Evolutionary conservation across 1,284 basidiomycete genomes (phyloP).

Genomic region (Naganishia sp.): DNA sequence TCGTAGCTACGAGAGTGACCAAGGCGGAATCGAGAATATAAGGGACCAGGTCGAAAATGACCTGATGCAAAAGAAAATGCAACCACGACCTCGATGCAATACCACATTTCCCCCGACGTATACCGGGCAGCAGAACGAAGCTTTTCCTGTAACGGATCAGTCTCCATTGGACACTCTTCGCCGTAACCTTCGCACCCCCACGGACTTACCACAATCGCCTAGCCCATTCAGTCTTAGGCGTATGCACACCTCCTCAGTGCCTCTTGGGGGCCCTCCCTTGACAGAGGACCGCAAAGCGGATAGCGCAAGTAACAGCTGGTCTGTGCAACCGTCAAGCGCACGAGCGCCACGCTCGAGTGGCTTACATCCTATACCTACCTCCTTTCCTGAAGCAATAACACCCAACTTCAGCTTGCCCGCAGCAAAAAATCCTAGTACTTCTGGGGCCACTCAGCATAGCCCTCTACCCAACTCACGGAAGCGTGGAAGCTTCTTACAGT

Average conservation of each 20-base stretch:
- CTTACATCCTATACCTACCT: background rate
- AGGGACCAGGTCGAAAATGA: background rate
- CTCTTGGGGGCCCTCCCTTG: too few relatives aligned
- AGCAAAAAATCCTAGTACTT: background rate
- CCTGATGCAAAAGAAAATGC: background rate
- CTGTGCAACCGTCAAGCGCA: too few relatives aligned
- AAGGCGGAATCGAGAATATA: background rate
- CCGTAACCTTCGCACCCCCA: background rate
- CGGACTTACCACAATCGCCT: slow-evolving; percentile 11
- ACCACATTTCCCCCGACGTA: background rate
- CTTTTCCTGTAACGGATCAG: background rate
- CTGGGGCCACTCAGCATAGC: too few relatives aligned
- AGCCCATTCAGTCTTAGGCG: background rate
- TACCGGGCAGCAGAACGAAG: background rate
- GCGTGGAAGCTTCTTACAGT: too few relatives aligned
- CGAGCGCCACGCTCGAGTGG: background rate
- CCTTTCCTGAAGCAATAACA: background rate
- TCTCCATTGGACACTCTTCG: slow-evolving; percentile 18
- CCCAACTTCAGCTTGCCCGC: slow-evolving; percentile 16
- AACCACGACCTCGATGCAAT: background rate
- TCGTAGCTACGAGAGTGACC: slow-evolving; percentile 22
- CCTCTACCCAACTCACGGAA: too few relatives aligned
- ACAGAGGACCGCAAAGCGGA: too few relatives aligned
- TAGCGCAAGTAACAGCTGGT: too few relatives aligned
- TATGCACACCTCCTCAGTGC: background rate